Evolutionary conservation across 345 rosid genomes (phyloP), one percentile per base, ranked within the genome.

Genomic region (Turnera subulata): DNA sequence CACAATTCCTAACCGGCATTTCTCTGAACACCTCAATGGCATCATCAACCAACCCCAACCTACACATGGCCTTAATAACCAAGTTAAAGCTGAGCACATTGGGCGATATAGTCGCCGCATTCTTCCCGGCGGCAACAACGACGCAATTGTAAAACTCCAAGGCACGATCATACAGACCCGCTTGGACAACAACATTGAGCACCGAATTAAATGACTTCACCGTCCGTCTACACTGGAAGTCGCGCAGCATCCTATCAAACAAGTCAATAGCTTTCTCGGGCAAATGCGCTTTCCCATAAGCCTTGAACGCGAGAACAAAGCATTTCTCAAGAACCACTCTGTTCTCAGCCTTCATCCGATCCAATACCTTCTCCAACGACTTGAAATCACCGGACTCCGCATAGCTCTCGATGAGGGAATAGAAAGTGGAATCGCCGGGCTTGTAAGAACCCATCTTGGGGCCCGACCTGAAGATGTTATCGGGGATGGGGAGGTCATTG

Each of bases 141-240:
- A 77, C 83, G 37, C 56, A 52, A 56, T 78, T 74, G 72, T 80
- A 78, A 74, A 89, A 87, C 77, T 86, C 86, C 59, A 93, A 67
- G 15, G 86, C 94, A 1, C 73, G 88, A 50, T 42, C 37, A 56
- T 74, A 80, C 22, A 74, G 70, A 54, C 89, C 83, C 20, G 74
- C 89, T 19, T 77, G 80, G 60, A 80, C 62, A 65, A 87, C 73
- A 44, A 89, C 80, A 59, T 89, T 86, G 40, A 93, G 76, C 38
- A 87, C 96, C 8, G 96, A 87, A 77, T 93, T 93, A 73, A 93
- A 89, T 1, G 97, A 89, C 69, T 68, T 82, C 14, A 89, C 86
- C 0, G 74, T 83, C 17, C 88, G 80, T 73, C 67, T 89, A 68
- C 99, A 93, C 1, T 48, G 81, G 68, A 84, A 89, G 48, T 83